phyloP scores from a whole-genome alignment of 768 basidiomycete species.

The Lactifluus piperatus region DNA sequence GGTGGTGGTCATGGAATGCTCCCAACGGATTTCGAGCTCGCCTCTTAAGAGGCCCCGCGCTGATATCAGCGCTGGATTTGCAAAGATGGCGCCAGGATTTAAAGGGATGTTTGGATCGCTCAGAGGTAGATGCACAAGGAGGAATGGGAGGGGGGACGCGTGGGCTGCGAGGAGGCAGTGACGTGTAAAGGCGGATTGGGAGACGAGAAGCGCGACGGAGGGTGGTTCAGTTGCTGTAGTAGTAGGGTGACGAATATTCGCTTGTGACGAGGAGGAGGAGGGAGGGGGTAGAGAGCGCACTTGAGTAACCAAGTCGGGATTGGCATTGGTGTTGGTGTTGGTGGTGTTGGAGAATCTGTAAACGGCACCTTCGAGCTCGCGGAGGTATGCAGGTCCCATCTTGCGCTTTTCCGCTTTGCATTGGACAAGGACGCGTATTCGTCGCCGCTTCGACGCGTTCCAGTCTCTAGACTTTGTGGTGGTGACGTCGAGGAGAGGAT shows the following conservation, averaged over 20 bases:
- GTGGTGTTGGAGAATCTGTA: constrained; percentile 33
- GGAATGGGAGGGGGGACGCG: constrained; percentile 68
- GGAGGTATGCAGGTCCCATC: constrained; percentile 66
- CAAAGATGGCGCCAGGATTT: constrained; percentile 44
- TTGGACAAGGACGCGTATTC: constrained; percentile 74
- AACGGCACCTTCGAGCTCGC: constrained; percentile 89
- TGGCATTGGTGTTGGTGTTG: constrained; percentile 1
- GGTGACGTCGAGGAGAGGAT: neutral
- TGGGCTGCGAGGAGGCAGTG: constrained; percentile 59
- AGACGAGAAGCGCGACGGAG: constrained; percentile 68
- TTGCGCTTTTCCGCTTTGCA: constrained; percentile 90
- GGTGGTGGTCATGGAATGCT: constrained; percentile 26
- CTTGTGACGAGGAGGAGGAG: too few relatives aligned
- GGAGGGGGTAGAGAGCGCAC: neutral
- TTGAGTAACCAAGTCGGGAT: too few relatives aligned
- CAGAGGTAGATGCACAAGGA: constrained; percentile 68
- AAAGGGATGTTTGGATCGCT: constrained; percentile 24
- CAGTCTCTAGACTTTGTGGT: neutral
- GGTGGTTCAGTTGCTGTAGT: constrained; percentile 24
- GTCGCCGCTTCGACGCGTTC: constrained; percentile 29
- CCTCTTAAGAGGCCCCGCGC: constrained; percentile 48
- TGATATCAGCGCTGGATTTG: constrained; percentile 60
- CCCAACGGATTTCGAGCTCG: constrained; percentile 60
- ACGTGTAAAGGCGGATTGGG: constrained; percentile 72
- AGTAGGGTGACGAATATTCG: neutral